Base-by-base conservation (phyloP, 2,329 filamentous ascomycete species). In the Scedosporium aurantiacum region DNA sequence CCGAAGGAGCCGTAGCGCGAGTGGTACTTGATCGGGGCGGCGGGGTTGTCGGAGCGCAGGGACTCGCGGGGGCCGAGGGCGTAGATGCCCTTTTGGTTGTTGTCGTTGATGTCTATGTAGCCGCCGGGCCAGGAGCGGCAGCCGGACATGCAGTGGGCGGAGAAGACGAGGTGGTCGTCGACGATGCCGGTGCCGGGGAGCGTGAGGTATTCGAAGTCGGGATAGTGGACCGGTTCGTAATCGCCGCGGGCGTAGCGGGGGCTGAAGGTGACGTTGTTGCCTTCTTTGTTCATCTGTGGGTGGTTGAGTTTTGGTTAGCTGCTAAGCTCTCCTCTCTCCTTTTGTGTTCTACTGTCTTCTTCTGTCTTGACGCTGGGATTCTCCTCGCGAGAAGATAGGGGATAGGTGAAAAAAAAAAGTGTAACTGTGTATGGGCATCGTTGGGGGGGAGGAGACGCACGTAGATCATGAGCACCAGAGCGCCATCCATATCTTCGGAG, bases 401-500 rank as follows among this genome's bases (percentile, higher is more conserved):
- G 12, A 10, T 16, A 23, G n/a, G 54, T 16, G 5, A 37, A 18
- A 40, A 57, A 21, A 5, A 45, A 6, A 40, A 4, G 23, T 8
- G 27, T 18, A 23, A 23, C 18, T 7, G 16, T 50, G n/a, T 50
- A 23, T 2, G 5, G 21, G n/a, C 3, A 6, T 12, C 16, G 45
- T 3, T 6, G 21, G 55, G 8, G 25, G 37, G 18, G n/a, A n/a
- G 37, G 25, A 50, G 18, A 28, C 60, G 25, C 37, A 61, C 71
- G 71, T 86, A 85, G n/a, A 79, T 71, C 67, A 85, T 75, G 54
- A 84, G 75, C 62, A 82, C 79, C 25, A 85, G 73, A 6, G 81
- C 73, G 58, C 79, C 75, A 2, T 73, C 70, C 78, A 83, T 83
- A 66, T 77, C 75, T 56, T 75, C 65, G 61, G 73, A 76, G 55